Percentiles rank a stretch among this genome's conserved stretches.
phyloP scores from a whole-genome alignment of 83 land plant genomes.

The Isoetes engelmannii region DNA sequence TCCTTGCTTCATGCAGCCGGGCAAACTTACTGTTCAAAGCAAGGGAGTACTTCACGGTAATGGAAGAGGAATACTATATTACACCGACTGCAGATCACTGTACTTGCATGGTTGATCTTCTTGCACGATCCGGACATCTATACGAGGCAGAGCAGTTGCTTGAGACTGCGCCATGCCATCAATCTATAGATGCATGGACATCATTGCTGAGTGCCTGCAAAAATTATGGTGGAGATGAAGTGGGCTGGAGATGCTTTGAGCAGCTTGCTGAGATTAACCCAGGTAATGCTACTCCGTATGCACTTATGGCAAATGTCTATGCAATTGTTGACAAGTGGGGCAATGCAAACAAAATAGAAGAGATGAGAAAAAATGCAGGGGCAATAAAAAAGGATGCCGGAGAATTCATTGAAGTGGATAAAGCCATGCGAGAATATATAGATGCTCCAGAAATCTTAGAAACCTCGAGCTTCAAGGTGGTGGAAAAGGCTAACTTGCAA shows the following conservation, averaged over 20 bases:
- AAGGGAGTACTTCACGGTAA: constrained; percentile 1
- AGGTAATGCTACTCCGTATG: constrained; percentile 9
- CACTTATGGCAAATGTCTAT: background rate
- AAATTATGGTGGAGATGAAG: background rate
- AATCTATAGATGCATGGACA: constrained; percentile 4
- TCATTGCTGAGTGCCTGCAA: constrained; percentile 6
- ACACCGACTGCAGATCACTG: background rate
- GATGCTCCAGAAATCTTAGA: no score
- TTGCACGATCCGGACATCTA: constrained; percentile 9
- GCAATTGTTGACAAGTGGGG: background rate
- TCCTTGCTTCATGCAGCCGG: background rate
- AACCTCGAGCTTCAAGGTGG: no score
- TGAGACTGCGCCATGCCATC: constrained; percentile 1
- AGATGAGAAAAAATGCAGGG: no score
- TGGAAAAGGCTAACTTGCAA: no score
- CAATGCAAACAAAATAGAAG: background rate
- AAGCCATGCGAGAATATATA: no score
- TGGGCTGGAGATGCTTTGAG: constrained; percentile 6
- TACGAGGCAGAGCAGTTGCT: constrained; percentile 11
- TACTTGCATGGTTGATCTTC: constrained; percentile 9
- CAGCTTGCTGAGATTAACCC: constrained; percentile 5
- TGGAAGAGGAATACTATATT: constrained; percentile 1
- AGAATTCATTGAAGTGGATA: no score
- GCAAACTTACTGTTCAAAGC: background rate
- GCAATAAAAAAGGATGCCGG: no score